Percentiles rank a stretch among this genome's conserved stretches.
Evolutionary conservation across 208 protist species (phyloP).

Genomic region (Novymonas esmeraldas): DNA sequence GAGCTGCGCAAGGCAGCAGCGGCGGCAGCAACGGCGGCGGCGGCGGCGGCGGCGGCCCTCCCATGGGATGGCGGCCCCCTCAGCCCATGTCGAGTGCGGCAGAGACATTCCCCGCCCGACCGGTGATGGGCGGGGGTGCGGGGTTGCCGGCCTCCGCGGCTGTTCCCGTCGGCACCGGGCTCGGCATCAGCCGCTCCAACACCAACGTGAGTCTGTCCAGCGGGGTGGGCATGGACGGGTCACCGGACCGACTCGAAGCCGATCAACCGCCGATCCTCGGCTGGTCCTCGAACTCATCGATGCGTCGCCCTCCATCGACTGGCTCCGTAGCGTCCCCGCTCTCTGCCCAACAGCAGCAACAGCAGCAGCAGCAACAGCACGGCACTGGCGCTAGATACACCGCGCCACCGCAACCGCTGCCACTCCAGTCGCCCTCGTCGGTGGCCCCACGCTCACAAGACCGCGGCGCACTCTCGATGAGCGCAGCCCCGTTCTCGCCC

Average conservation of each 20-base stretch:
- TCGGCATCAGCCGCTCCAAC: constrained; percentile 8
- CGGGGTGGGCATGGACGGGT: neutral
- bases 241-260: constrained; percentile 3
- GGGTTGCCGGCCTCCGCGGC: neutral
- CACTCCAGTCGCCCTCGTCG: constrained; percentile 14
- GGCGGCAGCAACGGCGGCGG: neutral
- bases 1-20: neutral
- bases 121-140: constrained; percentile 1
- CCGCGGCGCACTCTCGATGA: constrained; percentile 18
- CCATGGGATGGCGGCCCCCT: constrained; percentile 21
- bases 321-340: constrained; percentile 13
- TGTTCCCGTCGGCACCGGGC: neutral
- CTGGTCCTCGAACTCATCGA: constrained; percentile 21
- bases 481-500: constrained; percentile 14
- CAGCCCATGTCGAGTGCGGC: neutral
- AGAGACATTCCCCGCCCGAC: constrained; percentile 16
- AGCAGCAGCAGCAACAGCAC: constrained; percentile 20
- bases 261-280: constrained; percentile 30
- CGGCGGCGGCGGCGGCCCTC: neutral
- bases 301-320: constrained; percentile 22
- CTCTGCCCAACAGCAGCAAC: no score
- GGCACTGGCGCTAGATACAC: constrained; percentile 16
- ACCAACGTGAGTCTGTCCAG: constrained; percentile 13
- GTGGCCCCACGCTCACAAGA: constrained; percentile 23
- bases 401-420: constrained; percentile 7